These are phyloP conservation scores for Suillus plorans DNA, from an alignment of 768 basidiomycete genomes.

Conservation along the genomic window DNA sequence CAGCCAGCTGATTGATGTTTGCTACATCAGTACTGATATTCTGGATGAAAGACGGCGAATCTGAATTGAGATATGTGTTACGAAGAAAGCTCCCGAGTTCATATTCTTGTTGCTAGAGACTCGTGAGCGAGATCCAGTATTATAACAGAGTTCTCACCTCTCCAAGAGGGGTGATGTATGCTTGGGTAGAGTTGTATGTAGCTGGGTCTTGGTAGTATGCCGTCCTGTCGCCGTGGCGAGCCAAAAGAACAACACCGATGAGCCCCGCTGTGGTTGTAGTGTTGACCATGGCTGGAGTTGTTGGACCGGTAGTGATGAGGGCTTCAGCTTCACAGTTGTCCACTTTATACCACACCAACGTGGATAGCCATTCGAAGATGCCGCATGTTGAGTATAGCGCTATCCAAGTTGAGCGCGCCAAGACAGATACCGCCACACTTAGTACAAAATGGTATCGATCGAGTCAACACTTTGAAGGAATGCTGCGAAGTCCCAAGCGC, in stretches of 20 bases:
- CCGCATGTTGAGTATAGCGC: not conserved
- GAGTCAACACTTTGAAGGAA: not conserved
- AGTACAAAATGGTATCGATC: not conserved
- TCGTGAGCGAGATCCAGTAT: not conserved
- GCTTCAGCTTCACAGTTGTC: not conserved
- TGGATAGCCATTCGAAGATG: too few species aligned
- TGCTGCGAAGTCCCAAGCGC: not conserved
- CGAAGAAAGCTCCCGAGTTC: conserved; percentile 60
- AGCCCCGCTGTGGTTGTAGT: conserved; percentile 31
- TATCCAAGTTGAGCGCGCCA: not conserved
- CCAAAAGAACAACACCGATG: conserved; percentile 72
- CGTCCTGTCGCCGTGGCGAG: conserved; percentile 74
- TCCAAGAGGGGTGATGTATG: conserved; percentile 72
- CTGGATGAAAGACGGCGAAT: conserved; percentile 64
- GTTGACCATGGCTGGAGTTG: conserved; percentile 23
- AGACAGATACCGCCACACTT: not conserved
- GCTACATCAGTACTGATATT: conserved; percentile 66
- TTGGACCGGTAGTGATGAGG: not conserved
- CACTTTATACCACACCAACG: not conserved
- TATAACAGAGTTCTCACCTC: conserved; percentile 40
- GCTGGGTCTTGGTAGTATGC: conserved; percentile 70
- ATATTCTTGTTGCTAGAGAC: conserved; percentile 60
- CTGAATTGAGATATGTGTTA: conserved; percentile 59
- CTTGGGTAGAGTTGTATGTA: conserved; percentile 62
- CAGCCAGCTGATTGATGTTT: conserved; percentile 65